Percentiles rank a stretch among this genome's conserved stretches.
Conservation (phyloP, 352 stramenopile genomes). For the Globisporangium recalcitrans region DNA sequence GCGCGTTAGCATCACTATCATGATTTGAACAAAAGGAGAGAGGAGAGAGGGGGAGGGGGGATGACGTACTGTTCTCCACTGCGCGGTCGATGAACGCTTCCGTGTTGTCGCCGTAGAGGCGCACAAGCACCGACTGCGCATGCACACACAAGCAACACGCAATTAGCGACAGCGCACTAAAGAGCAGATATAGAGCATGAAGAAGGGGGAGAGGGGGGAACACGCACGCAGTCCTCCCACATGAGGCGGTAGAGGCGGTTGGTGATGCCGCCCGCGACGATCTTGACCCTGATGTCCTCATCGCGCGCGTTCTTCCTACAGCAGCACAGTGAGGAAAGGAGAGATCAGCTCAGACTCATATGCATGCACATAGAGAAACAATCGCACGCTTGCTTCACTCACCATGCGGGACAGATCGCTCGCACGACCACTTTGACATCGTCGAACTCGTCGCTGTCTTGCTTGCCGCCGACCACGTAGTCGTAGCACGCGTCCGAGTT, state of each 20-base stretch:
- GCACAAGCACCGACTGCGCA: constrained; percentile 75
- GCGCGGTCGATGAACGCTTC: constrained; percentile 90
- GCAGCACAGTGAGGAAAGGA: neutral
- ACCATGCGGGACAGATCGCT: constrained; percentile 65
- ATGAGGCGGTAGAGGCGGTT: constrained; percentile 89
- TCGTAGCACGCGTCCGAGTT: constrained; percentile 68
- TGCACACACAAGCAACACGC: neutral
- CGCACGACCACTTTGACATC: constrained; percentile 73
- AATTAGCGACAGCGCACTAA: neutral
- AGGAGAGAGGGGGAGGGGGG: neutral
- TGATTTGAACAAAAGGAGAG: neutral
- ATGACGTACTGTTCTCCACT: constrained; percentile 84
- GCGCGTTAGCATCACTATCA: constrained; percentile 8
- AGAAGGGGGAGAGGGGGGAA: neutral
- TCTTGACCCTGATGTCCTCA: constrained; percentile 76
- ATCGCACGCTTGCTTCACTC: constrained; percentile 9
- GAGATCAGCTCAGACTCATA: neutral
- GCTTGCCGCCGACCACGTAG: constrained; percentile 62
- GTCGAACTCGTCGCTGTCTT: constrained; percentile 66
- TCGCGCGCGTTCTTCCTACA: constrained; percentile 43
- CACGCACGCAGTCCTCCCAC: constrained; percentile 48
- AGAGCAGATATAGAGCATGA: neutral
- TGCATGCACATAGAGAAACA: neutral
- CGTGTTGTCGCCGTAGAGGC: constrained; percentile 91
- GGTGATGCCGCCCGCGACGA: constrained; percentile 89